Evolutionary conservation across 83 land plant genomes (phyloP), one percentile per base, ranked within the genome.

Genomic region (Picea engelmannii): DNA sequence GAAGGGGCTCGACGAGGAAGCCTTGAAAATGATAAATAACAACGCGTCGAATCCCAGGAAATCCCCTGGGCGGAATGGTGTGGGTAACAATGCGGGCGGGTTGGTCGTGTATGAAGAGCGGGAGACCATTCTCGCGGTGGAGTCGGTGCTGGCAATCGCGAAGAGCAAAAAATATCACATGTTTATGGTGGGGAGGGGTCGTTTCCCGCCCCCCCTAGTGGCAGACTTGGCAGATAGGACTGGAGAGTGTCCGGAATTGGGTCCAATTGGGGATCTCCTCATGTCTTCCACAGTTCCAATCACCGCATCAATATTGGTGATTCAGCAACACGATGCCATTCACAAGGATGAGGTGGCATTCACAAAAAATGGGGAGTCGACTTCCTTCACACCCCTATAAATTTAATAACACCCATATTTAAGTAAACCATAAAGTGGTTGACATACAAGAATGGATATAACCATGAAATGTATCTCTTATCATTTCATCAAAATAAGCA

Each of bases 191-290:
- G 86, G 87, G 4, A 60, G 78, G 20, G 79, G 81, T 13, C 24
- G 69, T 1, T 44, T 44, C 42, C 12, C 20, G 10, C 62, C 88
- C 12, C 84, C 86, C 21, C n/a, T 91, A 7, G 80, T 81, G 55
- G 61, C 76, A 25, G 90, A 86, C 12, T 21, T 87, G 63, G 44
- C 79, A 1, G 87, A 82, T 40, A 62, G 83, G 15, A 83, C 84
- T 86, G 81, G 63, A 18, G 94, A 92, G 78, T 84, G 70, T 70
- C 84, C 92, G 12, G 92, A 89, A 82, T 79, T 92, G 47, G 94
- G 94, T 9, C 80, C 86, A 9, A 70, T 92, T 12, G 94, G 94
- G 15, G 92, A 92, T 71, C 71, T 84, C n/a, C 85, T 92, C 42
- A 82, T 86, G 25, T 79, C 86, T 12, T 67, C 87, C 15, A 83